These are phyloP conservation scores for Kodamaea suecica DNA, from an alignment of 1,139 yeast species.

Conservation along the genomic window DNA sequence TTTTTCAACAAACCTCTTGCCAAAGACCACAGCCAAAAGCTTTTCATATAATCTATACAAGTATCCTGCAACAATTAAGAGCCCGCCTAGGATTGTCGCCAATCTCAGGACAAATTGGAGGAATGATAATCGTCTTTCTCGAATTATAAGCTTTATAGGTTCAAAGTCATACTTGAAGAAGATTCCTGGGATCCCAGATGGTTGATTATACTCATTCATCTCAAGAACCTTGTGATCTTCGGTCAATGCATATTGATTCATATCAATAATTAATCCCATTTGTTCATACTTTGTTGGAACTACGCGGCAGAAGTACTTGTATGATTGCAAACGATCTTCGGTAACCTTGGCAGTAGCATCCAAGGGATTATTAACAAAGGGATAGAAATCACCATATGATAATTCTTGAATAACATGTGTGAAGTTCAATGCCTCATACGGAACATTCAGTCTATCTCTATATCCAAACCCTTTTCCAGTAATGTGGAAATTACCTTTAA, in stretches of 20 bases:
- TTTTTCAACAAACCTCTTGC: constrained; percentile 49
- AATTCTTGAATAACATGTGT: constrained; percentile 84
- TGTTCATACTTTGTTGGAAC: constrained; percentile 80
- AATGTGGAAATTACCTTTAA: constrained; percentile 80
- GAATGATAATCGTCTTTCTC: constrained; percentile 73
- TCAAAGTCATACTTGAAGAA: constrained; percentile 85
- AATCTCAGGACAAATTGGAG: constrained; percentile 72
- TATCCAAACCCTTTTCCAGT: constrained; percentile 74
- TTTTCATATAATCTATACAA: constrained; percentile 49
- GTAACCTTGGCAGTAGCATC: constrained; percentile 68
- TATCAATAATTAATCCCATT: constrained; percentile 68
- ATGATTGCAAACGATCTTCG: constrained; percentile 41
- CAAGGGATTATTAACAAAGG: constrained; percentile 80
- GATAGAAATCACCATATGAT: constrained; percentile 88
- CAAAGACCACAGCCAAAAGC: constrained; percentile 41
- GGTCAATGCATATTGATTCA: constrained; percentile 84
- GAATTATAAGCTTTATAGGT: constrained; percentile 68
- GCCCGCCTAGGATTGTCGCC: constrained; percentile 77
- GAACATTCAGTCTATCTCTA: constrained; percentile 43
- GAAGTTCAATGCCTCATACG: constrained; percentile 59
- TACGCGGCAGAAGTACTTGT: constrained; percentile 68
- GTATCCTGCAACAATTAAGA: constrained; percentile 52
- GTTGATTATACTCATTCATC: constrained; percentile 23
- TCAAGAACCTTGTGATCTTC: constrained; percentile 39
- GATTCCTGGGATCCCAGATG: constrained; percentile 66